A percentile compares a stretch with the other conserved stretches of the same genome.
phyloP scores from a whole-genome alignment of 306 rosid species.

The Fagus crenata region DNA sequence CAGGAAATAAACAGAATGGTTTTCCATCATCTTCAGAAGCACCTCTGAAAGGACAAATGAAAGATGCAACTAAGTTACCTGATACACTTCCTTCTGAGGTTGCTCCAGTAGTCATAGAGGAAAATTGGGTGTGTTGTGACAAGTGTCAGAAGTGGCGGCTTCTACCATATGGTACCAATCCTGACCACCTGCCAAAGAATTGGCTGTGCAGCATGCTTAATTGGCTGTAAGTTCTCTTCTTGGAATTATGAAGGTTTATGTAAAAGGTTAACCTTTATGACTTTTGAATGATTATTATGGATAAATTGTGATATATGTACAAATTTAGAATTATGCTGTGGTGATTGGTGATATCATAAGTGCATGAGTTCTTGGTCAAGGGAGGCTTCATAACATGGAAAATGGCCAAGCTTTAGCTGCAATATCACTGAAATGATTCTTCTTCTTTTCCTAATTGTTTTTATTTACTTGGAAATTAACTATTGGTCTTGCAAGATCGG shows the following conservation, averaged over 20 bases:
- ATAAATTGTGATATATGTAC: neutral
- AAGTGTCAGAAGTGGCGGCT: slow-evolving; percentile 88
- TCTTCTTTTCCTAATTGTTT: neutral
- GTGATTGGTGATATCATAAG: neutral
- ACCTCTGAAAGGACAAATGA: neutral
- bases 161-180: slow-evolving; percentile 78
- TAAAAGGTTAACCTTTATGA: neutral
- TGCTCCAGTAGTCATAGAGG: slow-evolving; percentile 45
- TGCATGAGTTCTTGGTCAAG: neutral
- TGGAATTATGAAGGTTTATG: neutral
- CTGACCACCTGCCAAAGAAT: slow-evolving; percentile 77
- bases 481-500: neutral
- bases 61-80: neutral
- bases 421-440: slow-evolving; percentile 14
- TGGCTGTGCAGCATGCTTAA: slow-evolving; percentile 91
- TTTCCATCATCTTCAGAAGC: slow-evolving; percentile 26
- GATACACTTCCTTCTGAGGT: slow-evolving; percentile 22
- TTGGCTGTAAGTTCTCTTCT: slow-evolving; percentile 91
- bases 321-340: neutral
- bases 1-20: neutral
- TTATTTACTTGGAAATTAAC: neutral
- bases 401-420: neutral
- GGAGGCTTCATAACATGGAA: neutral
- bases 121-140: slow-evolving; percentile 87
- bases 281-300: neutral